Conservation (phyloP, 208 protist genomes). For the Phytomonas serpens region DNA sequence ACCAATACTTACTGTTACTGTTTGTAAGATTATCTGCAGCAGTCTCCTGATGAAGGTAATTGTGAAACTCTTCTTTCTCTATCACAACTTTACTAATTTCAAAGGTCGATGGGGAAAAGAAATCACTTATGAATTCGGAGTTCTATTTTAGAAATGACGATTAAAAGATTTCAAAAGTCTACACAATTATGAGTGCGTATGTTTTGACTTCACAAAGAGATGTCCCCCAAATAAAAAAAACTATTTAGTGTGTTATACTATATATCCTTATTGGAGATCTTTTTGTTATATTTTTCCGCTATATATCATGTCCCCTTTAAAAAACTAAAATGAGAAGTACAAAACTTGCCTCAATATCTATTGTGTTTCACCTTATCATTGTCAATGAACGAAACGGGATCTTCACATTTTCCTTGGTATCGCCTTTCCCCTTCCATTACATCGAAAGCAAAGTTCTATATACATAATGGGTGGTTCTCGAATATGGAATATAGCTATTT, state of each 20-base stretch:
- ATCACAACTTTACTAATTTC: not conserved
- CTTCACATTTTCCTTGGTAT: conserved; percentile 1
- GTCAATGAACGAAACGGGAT: not conserved
- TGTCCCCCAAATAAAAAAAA: not conserved
- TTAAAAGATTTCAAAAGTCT: no score
- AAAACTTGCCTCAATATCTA: not conserved
- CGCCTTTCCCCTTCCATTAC: not conserved
- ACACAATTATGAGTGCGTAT: not conserved
- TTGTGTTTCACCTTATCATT: not conserved
- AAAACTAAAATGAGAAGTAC: not conserved
- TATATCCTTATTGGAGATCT: not conserved
- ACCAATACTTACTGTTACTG: not conserved
- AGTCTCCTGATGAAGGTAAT: not conserved
- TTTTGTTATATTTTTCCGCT: conserved; percentile 6
- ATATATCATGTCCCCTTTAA: not conserved
- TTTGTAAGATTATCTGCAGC: not conserved
- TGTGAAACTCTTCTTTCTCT: not conserved
- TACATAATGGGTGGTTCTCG: conserved; percentile 3
- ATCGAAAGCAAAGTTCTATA: not conserved
- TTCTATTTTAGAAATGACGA: not conserved
- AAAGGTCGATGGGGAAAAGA: not conserved
- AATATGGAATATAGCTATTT: not conserved
- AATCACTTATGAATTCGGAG: not conserved
- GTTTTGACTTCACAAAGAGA: not conserved
- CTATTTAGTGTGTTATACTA: not conserved